Conservation (phyloP, 371 early-diverging fungal genomes). For the Synchytrium microbalum region DNA sequence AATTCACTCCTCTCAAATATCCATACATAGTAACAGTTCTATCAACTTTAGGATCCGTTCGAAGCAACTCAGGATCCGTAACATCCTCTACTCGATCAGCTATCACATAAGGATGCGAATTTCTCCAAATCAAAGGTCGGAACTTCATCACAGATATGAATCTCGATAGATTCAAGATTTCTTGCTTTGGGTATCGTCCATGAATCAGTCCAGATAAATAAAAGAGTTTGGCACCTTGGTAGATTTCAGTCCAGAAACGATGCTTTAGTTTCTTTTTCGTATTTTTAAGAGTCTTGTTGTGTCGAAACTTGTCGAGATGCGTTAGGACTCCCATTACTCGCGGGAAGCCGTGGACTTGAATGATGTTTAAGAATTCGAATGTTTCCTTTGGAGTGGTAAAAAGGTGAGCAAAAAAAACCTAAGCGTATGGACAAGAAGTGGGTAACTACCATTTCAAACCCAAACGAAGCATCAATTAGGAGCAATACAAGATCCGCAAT, state of each 20-base stretch:
- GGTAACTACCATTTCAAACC: conserved; percentile 90
- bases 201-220: conserved; percentile 92
- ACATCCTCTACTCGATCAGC: conserved; percentile 95
- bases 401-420: not conserved
- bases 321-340: conserved; percentile 96
- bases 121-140: conserved; percentile 93
- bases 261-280: conserved; percentile 94
- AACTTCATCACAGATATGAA: conserved; percentile 96
- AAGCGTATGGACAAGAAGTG: not conserved
- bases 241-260: conserved; percentile 98
- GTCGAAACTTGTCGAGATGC: conserved; percentile 86
- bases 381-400: conserved; percentile 60
- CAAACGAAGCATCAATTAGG: conserved; percentile 92
- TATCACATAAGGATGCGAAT: conserved; percentile 90
- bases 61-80: conserved; percentile 82
- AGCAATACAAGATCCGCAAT: conserved; percentile 95
- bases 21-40: conserved; percentile 91
- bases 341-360: conserved; percentile 97
- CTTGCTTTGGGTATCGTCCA: conserved; percentile 85
- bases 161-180: conserved; percentile 87
- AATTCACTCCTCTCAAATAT: conserved; percentile 87
- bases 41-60: conserved; percentile 74
- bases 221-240: conserved; percentile 95
- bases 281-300: conserved; percentile 76
- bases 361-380: conserved; percentile 96